These are phyloP conservation scores for Flaveria trinervia DNA, from an alignment of 129 eudicot species.

Conservation along the genomic window DNA sequence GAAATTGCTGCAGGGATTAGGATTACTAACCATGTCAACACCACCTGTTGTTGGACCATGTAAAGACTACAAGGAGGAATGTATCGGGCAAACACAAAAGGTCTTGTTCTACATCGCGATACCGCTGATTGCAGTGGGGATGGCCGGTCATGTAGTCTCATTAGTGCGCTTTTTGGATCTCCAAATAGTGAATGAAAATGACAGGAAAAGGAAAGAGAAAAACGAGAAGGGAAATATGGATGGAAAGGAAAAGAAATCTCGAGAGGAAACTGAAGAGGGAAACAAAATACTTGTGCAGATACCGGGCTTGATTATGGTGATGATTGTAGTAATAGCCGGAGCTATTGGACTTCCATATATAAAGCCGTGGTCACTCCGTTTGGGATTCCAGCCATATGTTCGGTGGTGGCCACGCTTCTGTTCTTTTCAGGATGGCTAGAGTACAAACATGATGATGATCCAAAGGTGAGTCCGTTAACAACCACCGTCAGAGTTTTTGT, in stretches of 20 bases:
- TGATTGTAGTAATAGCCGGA: slow-evolving; percentile 36
- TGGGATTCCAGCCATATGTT: slow-evolving; percentile 66
- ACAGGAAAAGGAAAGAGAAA: not conserved
- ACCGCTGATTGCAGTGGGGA: slow-evolving; percentile 53
- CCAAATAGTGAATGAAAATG: slow-evolving; percentile 32
- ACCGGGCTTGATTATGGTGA: slow-evolving; percentile 22
- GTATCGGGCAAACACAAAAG: slow-evolving; percentile 53
- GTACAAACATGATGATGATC: slow-evolving; percentile 25
- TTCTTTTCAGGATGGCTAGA: slow-evolving; percentile 43
- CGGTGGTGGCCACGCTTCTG: slow-evolving; percentile 45
- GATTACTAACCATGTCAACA: slow-evolving; percentile 59
- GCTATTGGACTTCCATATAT: slow-evolving; percentile 50
- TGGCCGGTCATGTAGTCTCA: slow-evolving; percentile 55
- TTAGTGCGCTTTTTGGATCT: slow-evolving; percentile 32
- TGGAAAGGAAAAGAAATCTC: not conserved
- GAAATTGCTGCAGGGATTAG: slow-evolving; percentile 52
- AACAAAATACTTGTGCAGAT: slow-evolving; percentile 26
- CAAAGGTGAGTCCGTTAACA: slow-evolving; percentile 55
- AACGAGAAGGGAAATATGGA: not conserved
- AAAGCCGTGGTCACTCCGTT: slow-evolving; percentile 66
- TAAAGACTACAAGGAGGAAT: slow-evolving; percentile 42
- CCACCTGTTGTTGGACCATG: slow-evolving; percentile 58
- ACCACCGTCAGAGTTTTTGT: slow-evolving; percentile 44
- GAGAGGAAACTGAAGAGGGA: not conserved
- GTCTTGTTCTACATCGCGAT: slow-evolving; percentile 49